Base-by-base conservation (phyloP, 768 basidiomycete genomes). In the Trametes cubensis region DNA sequence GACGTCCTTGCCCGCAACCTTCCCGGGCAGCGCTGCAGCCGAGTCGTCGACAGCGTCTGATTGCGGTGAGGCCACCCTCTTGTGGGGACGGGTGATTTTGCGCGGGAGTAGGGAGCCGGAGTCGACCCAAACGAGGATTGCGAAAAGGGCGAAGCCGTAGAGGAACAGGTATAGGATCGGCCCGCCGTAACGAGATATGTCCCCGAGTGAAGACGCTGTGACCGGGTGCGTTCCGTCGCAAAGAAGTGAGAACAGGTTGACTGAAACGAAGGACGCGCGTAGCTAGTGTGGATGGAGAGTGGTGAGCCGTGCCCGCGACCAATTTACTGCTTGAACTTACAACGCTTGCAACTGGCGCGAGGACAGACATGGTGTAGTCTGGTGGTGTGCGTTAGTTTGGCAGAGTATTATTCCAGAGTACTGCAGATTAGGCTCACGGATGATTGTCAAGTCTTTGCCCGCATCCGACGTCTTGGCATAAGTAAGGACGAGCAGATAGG, bases 161-260 rank as follows among this genome's bases (percentile, higher is more conserved):
- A 86, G 63, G 58, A 91, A 78, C 53, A 92, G 82, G 70, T 92
- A 93, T 8, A 83, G 65, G 61, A 92, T 90, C 0, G 91, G 90
- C 11, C 89, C 88, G 4, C 91, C 91, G 60, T 80, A 92, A 66
- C 82, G 80, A 58, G 76, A 74, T 61, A 93, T 83, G 30, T 74
- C 67, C 8, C 84, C 83, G 61, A 85, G 74, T 0, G 83, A 80
- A 0, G 79, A 67, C 0, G 80, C 62, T 0, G 80, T 80, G 26
- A 85, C 79, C 1, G 76, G 71, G 18, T 75, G 77, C 4, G 77
- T 72, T 8, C 86, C 87, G 60, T 85, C 74, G 67, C 90, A 92
- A 3, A 90, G 81, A 3, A 92, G 75, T 14, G 85, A 86, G 73
- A 92, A 94, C 3, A 91, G 72, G 68, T 92, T 92, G 65, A 89